Evolutionary conservation across 331 rosid genomes (phyloP).

Genomic region (Pyracantha coccinea): DNA sequence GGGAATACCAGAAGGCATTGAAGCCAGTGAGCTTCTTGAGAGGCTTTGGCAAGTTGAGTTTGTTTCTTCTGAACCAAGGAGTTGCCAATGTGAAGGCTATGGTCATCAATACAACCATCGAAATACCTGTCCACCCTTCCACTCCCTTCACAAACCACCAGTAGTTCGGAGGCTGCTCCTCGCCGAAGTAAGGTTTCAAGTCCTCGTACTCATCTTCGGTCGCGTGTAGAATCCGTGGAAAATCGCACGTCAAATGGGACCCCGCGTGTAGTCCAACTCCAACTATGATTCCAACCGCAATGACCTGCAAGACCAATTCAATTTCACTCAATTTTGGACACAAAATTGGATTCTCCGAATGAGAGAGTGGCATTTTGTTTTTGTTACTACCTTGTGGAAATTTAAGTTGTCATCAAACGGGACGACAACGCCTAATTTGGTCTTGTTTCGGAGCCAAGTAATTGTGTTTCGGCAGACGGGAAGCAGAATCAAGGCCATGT

Average conservation of each 20-base stretch:
- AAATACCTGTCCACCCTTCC: constrained; percentile 68
- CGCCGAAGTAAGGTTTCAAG: constrained; percentile 53
- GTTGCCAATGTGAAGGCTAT: constrained; percentile 78
- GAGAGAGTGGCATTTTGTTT: neutral
- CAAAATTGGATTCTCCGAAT: neutral
- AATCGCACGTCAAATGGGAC: constrained; percentile 68
- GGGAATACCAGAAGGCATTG: constrained; percentile 96
- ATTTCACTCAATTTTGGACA: neutral
- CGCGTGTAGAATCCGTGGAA: constrained; percentile 62
- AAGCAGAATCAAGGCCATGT: constrained; percentile 76
- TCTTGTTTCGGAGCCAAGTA: constrained; percentile 87
- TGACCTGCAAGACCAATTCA: constrained; percentile 25
- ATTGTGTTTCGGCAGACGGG: constrained; percentile 90
- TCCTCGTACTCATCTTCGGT: constrained; percentile 43
- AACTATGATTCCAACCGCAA: constrained; percentile 41
- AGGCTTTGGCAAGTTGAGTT: constrained; percentile 62
- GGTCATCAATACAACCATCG: constrained; percentile 71
- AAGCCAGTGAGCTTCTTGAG: constrained; percentile 69
- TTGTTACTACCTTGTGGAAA: constrained; percentile 65
- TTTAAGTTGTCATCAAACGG: constrained; percentile 91
- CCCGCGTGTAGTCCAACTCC: constrained; percentile 69
- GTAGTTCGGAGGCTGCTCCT: constrained; percentile 47
- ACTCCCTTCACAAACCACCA: constrained; percentile 74
- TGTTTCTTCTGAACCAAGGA: constrained; percentile 79
- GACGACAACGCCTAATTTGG: constrained; percentile 54